Evolutionary conservation across 1,284 basidiomycete species (phyloP), one percentile per base, ranked within the genome.

Genomic region (Vanrija sp.): DNA sequence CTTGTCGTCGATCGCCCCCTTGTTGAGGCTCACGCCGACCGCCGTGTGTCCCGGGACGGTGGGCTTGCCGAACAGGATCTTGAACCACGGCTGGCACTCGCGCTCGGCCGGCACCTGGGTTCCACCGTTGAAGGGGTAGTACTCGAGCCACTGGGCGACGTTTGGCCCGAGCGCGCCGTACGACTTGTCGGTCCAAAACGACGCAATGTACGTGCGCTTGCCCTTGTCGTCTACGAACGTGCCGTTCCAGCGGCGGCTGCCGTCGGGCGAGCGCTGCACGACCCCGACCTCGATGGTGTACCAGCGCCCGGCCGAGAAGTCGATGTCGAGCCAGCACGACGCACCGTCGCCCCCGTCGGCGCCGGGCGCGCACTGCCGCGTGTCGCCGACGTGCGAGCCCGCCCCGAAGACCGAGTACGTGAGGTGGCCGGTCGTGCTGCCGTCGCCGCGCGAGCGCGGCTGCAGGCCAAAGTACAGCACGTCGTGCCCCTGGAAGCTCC

Each of bases 101-200:
- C 38, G 42, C 24, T 38, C 14, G 4, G 27, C 41, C 6, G 51
- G 41, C 41, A 27, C 7, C 6, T 18, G 22, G 8, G 7, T 14
- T 39, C 35, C 15, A 15, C 19, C 23, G 27, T 54, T 54, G 37
- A 23, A 54, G 4, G 8, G 3, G 37, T 46, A 54, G 42, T 43
- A 54, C 47, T 54, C 52, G 37, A 54, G 52, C 52, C 52, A 54
- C 52, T 49, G 42, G 4, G 42, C 19, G 27, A 39, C 47, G 16
- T 0, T 6, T 0, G 20, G 37, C 12, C 15, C n/a, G 6, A 54
- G 42, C 6, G 16, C 37, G 6, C 43, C 43, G 37, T 45, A 49
- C 5, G 24, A 10, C 20, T 19, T 15, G 47, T 54, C 52, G 1
- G 47, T 54, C 42, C 43, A 54, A 43, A 54, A 49, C 7, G 37